Percentiles rank a stretch among this genome's conserved stretches.
These are phyloP conservation scores for Yarrowia hollandica DNA, from an alignment of 805 yeast genomes.

Conservation along the genomic window DNA sequence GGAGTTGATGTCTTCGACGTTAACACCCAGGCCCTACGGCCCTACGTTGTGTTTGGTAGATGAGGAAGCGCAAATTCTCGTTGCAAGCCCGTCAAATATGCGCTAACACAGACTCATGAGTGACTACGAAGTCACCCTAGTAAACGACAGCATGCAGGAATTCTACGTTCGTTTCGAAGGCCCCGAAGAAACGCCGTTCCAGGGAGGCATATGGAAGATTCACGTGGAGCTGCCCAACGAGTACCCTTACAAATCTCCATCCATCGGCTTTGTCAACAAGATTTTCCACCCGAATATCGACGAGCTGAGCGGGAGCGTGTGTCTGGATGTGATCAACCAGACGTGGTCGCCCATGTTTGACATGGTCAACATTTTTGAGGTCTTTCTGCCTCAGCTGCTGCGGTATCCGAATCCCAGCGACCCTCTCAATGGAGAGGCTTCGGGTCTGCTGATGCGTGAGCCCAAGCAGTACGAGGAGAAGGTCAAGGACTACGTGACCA, in stretches of 20 bases:
- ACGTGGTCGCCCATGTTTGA: slow-evolving; percentile 99
- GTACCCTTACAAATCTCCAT: slow-evolving; percentile 93
- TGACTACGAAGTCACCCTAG: slow-evolving; percentile 80
- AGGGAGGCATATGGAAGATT: slow-evolving; percentile 84
- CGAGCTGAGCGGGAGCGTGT: slow-evolving; percentile 82
- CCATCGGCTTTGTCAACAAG: slow-evolving; percentile 88
- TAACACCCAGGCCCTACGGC: no score
- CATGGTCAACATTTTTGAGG: slow-evolving; percentile 83
- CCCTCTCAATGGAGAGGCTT: slow-evolving; percentile 90
- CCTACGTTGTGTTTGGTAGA: no score
- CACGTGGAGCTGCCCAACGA: slow-evolving; percentile 94
- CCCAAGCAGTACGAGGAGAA: slow-evolving; percentile 63
- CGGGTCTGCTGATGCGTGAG: slow-evolving; percentile 71
- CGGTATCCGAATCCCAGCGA: slow-evolving; percentile 93
- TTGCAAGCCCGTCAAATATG: no score
- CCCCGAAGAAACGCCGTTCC: slow-evolving; percentile 84
- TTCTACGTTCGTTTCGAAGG: slow-evolving; percentile 83
- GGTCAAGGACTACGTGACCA: slow-evolving; percentile 67
- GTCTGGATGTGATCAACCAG: slow-evolving; percentile 93
- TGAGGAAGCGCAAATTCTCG: no score
- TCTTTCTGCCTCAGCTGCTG: slow-evolving; percentile 86
- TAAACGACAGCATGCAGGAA: slow-evolving; percentile 83
- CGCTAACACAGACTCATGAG: slow-evolving; percentile 65
- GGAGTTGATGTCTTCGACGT: no score
- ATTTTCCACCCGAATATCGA: slow-evolving; percentile 96